Percentiles rank a stretch among this genome's conserved stretches.
phyloP scores from a whole-genome alignment of 306 rosid species.

The Gillenia trifoliata region DNA sequence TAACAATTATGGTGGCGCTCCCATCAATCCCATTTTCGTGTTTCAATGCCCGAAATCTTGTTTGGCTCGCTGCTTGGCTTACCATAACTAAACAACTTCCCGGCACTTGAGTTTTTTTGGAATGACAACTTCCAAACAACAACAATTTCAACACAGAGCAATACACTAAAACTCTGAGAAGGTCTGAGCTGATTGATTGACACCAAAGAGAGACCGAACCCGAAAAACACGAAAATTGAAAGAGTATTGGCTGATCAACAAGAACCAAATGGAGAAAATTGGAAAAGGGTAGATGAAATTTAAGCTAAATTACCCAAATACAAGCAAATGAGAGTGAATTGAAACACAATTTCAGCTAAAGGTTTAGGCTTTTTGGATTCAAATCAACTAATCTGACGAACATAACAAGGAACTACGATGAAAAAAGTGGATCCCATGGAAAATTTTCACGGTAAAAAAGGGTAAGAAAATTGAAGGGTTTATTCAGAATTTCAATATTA shows the following conservation, averaged over 20 bases:
- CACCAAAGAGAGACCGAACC: not conserved
- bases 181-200: constrained; percentile 3
- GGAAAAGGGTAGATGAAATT: not conserved
- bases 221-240: not conserved
- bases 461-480: not conserved
- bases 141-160: constrained; percentile 11
- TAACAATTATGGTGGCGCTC: constrained; percentile 80
- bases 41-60: constrained; percentile 99
- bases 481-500: not conserved
- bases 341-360: not conserved
- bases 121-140: constrained; percentile 30
- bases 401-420: constrained; percentile 88
- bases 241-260: not conserved
- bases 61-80: constrained; percentile 98
- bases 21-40: constrained; percentile 91
- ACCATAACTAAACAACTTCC: constrained; percentile 82
- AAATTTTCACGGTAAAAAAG: not conserved
- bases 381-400: constrained; percentile 77
- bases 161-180: not conserved
- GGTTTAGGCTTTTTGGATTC: constrained; percentile 23
- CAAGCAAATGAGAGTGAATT: constrained; percentile 1
- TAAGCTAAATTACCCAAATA: not conserved
- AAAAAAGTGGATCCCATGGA: constrained; percentile 91
- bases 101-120: constrained; percentile 39
- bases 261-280: not conserved